Evolutionary conservation across 306 rosid species (phyloP).

Genomic region (Sicyos baderoa): DNA sequence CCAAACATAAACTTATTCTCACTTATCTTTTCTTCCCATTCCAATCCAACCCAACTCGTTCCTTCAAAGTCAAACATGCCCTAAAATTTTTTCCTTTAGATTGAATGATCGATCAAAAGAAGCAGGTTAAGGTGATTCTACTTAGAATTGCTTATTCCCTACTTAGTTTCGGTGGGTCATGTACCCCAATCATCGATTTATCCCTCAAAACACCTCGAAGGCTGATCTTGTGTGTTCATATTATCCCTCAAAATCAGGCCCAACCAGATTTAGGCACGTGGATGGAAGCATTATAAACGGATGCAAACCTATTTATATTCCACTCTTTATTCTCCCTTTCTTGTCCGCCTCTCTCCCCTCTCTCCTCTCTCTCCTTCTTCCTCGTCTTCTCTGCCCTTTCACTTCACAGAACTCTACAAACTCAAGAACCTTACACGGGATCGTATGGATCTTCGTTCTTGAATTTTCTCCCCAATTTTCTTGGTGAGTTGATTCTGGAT

Average conservation of each 20-base stretch:
- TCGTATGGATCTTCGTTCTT: conserved; percentile 13
- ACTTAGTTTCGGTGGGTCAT: too few relatives aligned
- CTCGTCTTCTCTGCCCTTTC: conserved; percentile 16
- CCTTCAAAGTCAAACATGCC: too few relatives aligned
- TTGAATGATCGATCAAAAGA: too few relatives aligned
- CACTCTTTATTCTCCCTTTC: conserved; percentile 56
- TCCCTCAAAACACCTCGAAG: too few relatives aligned
- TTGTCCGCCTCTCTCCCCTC: conserved; percentile 43
- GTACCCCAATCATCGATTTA: too few relatives aligned
- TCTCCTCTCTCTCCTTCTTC: background rate
- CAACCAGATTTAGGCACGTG: conserved; percentile 60
- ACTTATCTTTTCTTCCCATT: too few relatives aligned
- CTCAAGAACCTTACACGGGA: conserved; percentile 8
- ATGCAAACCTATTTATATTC: conserved; percentile 99
- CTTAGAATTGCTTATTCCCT: too few relatives aligned
- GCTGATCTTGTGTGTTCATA: too few relatives aligned
- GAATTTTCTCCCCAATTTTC: conserved; percentile 15
- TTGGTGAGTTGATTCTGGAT: conserved; percentile 7
- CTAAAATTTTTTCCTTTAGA: too few relatives aligned
- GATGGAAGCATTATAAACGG: conserved; percentile 42
- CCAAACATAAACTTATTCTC: too few relatives aligned
- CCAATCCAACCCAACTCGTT: too few relatives aligned
- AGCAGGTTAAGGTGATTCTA: too few relatives aligned
- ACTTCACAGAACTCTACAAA: conserved; percentile 21
- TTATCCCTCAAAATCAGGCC: conserved; percentile 11